Evolutionary conservation across 257 asterid species (phyloP), one percentile per base, ranked within the genome.

Genomic region (Thymus quinquecostatus): DNA sequence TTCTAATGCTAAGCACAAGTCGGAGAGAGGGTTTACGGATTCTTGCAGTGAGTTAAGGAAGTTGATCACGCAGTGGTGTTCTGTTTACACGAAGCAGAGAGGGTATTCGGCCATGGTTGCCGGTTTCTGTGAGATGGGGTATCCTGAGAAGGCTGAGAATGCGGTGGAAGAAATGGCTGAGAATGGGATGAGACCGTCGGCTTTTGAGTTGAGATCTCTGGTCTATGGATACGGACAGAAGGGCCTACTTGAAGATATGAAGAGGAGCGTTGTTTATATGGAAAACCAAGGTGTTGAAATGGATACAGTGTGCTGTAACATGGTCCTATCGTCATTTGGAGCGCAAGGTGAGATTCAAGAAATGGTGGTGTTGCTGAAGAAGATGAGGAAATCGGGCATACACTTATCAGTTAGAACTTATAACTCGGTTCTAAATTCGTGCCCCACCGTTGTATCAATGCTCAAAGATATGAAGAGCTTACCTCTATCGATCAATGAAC

Each of bases 321-420:
- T 94, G 97, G 85, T 89, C 74, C 87, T 94, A 57, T 82, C 96
- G 4, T 87, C 96, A 10, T 80, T 85, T 58, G 97, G 97, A 72
- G 83, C 89, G 50, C 87, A 81, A 62, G 69, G 64, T 10, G 79
- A 88, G 81, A 84, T 86, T 36, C 43, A 63, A 3, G 92, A 85
- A 56, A 82, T 91, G 97, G 70, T 63, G 7, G 65, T 64, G 1
- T 88, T 96, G 96, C 80, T 94, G 72, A 81, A 70, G 83, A 86
- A 77, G 60, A 83, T 89, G 89, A 88, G 85, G 73, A 74, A 48
- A 38, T 81, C 75, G 1, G 82, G 81, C 13, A 74, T 88, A 34
- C 53, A 78, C 0, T 74, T 78, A 49, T 89, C 96, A 0, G 44
- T 82, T 8, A 84, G 99, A 73, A 91, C 96, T 28, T 94, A 84